A percentile compares a stretch with the other conserved stretches of the same genome.
These are phyloP conservation scores for Colletotrichum caudatum DNA, from an alignment of 2,329 filamentous ascomycete genomes.

Conservation along the genomic window DNA sequence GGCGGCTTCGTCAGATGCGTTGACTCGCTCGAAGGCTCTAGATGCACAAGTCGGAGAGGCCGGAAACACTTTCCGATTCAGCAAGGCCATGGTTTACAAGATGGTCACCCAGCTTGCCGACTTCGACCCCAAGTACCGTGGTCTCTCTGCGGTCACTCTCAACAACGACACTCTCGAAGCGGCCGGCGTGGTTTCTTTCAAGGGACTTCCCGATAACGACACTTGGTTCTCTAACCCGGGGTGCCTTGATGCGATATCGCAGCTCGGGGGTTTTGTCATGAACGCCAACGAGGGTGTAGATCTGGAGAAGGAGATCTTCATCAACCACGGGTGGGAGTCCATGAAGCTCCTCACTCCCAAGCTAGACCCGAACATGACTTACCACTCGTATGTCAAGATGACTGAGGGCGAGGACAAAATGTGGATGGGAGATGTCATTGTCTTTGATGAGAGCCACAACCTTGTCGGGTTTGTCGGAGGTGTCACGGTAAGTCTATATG, in stretches of 20 bases:
- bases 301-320: constrained; percentile 66
- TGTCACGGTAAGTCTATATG: constrained; percentile 56
- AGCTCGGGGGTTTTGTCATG: constrained; percentile 71
- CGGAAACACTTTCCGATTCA: constrained; percentile 77
- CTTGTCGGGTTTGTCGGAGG: constrained; percentile 63
- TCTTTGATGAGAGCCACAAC: constrained; percentile 62
- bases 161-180: constrained; percentile 58
- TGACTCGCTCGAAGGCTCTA: constrained; percentile 59
- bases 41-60: constrained; percentile 67
- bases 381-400: constrained; percentile 70
- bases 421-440: constrained; percentile 66
- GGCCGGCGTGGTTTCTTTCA: constrained; percentile 58
- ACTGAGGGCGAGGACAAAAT: constrained; percentile 62
- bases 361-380: constrained; percentile 58
- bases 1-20: too few relatives aligned
- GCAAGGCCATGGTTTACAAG: constrained; percentile 83
- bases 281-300: constrained; percentile 69
- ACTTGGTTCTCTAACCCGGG: constrained; percentile 67
- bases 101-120: constrained; percentile 68
- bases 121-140: constrained; percentile 65
- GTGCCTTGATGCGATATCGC: constrained; percentile 69
- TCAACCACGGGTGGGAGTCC: constrained; percentile 70
- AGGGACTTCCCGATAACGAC: constrained; percentile 59
- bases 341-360: constrained; percentile 61
- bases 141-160: constrained; percentile 69